A percentile compares a stretch with the other conserved stretches of the same genome.
Conservation (phyloP, 108 stramenopile species). For the Cylindrotheca fusiformis region DNA sequence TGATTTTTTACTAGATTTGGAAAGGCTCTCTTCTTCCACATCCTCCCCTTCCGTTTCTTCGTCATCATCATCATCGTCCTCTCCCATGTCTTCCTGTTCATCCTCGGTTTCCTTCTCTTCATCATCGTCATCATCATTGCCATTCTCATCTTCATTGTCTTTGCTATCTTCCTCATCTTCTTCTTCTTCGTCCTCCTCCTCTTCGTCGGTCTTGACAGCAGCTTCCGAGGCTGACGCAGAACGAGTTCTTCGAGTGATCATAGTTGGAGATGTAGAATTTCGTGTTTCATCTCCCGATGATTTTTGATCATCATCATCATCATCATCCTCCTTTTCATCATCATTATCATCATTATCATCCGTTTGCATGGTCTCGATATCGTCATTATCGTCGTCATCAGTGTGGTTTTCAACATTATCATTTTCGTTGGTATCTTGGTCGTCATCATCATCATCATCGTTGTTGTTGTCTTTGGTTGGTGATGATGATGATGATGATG, state of each 20-base stretch:
- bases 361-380: neutral
- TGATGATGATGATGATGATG: too few relatives aligned
- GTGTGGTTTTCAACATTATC: neutral
- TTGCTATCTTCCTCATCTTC: conserved; percentile 16
- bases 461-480: conserved; percentile 1
- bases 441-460: conserved; percentile 2
- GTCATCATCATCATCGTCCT: too few relatives aligned
- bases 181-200: conserved; percentile 36
- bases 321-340: conserved; percentile 2
- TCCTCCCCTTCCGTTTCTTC: conserved; percentile 24
- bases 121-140: conserved; percentile 5
- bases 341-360: conserved; percentile 2
- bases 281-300: too few relatives aligned
- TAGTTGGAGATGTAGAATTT: conserved; percentile 4
- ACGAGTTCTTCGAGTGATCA: neutral
- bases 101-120: conserved; percentile 1
- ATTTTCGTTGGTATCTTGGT: conserved; percentile 2
- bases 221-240: too few relatives aligned
- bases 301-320: neutral
- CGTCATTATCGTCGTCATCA: conserved; percentile 1
- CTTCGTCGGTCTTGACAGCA: conserved; percentile 26
- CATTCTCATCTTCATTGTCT: neutral
- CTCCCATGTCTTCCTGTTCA: conserved; percentile 1
- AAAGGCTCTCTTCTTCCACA: conserved; percentile 6
- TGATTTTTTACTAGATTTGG: neutral